Conservation (phyloP, 2,329 filamentous ascomycete genomes). For the Alternaria consortialis region DNA sequence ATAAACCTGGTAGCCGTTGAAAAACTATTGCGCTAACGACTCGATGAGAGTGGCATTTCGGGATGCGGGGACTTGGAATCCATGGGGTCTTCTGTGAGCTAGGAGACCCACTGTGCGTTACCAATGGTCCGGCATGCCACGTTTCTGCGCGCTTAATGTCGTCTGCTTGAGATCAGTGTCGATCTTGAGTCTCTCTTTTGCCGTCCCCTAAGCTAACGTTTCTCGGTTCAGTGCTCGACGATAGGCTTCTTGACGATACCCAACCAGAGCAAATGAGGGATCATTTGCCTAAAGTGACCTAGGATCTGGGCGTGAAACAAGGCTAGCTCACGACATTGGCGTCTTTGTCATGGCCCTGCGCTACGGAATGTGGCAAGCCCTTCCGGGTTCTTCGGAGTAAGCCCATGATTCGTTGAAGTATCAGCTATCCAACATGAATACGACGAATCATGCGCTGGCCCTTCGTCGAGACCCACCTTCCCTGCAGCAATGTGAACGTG, state of each 20-base stretch:
- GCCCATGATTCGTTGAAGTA: slow-evolving; percentile 7
- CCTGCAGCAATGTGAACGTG: neutral
- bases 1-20: neutral
- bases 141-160: slow-evolving; percentile 6
- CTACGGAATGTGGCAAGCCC: slow-evolving; percentile 14
- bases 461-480: neutral
- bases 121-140: slow-evolving; percentile 6
- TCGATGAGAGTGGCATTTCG: neutral
- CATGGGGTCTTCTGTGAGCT: neutral
- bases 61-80: neutral
- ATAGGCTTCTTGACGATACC: neutral
- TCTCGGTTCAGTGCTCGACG: neutral
- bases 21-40: neutral
- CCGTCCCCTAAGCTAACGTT: neutral
- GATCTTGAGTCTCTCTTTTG: neutral
- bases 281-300: slow-evolving; percentile 1
- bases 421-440: slow-evolving; percentile 1
- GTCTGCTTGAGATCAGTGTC: slow-evolving; percentile 1
- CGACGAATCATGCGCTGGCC: neutral
- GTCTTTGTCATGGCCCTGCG: slow-evolving; percentile 2
- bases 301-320: neutral
- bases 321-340: neutral
- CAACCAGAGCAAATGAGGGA: slow-evolving; percentile 2
- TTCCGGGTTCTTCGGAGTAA: slow-evolving; percentile 1
- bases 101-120: neutral